Percentiles rank a stretch among this genome's conserved stretches.
Evolutionary conservation across 495 filamentous ascomycete species (phyloP).

Genomic region (Pseudevernia furfuracea): DNA sequence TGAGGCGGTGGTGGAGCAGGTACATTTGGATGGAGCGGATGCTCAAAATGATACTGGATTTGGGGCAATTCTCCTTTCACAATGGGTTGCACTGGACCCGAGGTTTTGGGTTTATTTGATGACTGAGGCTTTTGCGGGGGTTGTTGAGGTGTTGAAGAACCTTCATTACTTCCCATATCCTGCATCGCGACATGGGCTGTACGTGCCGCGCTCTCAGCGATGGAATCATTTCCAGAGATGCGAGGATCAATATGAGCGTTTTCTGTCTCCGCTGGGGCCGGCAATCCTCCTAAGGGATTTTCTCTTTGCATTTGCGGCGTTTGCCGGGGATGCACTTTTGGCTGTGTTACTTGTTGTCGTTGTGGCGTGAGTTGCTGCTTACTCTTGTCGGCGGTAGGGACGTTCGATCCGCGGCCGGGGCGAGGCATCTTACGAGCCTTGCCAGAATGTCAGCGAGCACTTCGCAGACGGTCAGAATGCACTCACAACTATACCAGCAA

Average conservation of each 20-base stretch:
- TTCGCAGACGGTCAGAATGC: neutral
- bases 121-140: constrained; percentile 26
- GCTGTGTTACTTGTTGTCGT: neutral
- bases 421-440: constrained; percentile 17
- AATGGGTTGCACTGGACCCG: constrained; percentile 21
- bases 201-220: constrained; percentile 46
- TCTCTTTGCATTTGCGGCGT: constrained; percentile 5
- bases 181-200: constrained; percentile 50
- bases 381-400: constrained; percentile 11
- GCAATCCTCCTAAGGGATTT: neutral
- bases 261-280: neutral
- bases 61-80: constrained; percentile 29
- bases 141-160: constrained; percentile 30
- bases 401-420: constrained; percentile 9
- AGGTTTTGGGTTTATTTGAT: constrained; percentile 25
- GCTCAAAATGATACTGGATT: constrained; percentile 27
- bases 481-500: constrained; percentile 48
- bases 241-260: neutral
- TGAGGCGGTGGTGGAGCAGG: constrained; percentile 24
- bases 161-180: constrained; percentile 24
- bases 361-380: constrained; percentile 10
- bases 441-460: neutral
- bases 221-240: constrained; percentile 33
- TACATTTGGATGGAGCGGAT: constrained; percentile 24
- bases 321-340: neutral